Evolutionary conservation across 768 basidiomycete genomes (phyloP), one percentile per base, ranked within the genome.

Genomic region (Lentinula aciculospora): DNA sequence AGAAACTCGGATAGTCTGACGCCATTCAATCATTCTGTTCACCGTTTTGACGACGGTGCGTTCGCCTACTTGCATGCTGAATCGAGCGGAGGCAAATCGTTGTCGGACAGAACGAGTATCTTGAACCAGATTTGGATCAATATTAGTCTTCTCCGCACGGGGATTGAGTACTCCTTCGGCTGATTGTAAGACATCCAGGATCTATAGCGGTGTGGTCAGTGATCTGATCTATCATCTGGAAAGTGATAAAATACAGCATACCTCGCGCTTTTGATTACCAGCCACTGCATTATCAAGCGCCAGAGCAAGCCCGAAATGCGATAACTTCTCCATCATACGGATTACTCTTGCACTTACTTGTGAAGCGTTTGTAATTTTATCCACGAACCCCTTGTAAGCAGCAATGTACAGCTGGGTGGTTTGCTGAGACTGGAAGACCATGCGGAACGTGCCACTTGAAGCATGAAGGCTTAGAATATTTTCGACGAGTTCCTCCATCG

Each of bases 261-360:
- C 91, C 78, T 91, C 86, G 53, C 81, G 82, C 62, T 89, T 92
- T 67, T 92, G 89, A n/a, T 69, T 40, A 0, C 79, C 78, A 13
- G 81, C 77, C 40, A 88, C 81, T 8, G 78, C 71, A 54, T 81
- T 81, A 57, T 87, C 88, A 58, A 85, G 70, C 1, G 87, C 85
- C 25, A 93, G 72, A 17, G 85, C 81, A 27, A 86, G 65, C 1
- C 82, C 88, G 25, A 94, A 74, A 61, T 91, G 86, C 3, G 79
- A 82, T 15, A 92, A 67, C 60, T 90, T 90, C 62, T 90, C 85
- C 17, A 86, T 68, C 12, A 90, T 78, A 5, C 85, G 74, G n/a
- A 77, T 69, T 4, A 72, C 75, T 63, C 71, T 68, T 15, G 71
- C 71, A 44, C 80, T 81, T 27, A 83, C 67, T 19, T 70, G 70